Evolutionary conservation across 192 early-diverging fungal genomes (phyloP), one percentile per base, ranked within the genome.

Genomic region (Backusella circina): DNA sequence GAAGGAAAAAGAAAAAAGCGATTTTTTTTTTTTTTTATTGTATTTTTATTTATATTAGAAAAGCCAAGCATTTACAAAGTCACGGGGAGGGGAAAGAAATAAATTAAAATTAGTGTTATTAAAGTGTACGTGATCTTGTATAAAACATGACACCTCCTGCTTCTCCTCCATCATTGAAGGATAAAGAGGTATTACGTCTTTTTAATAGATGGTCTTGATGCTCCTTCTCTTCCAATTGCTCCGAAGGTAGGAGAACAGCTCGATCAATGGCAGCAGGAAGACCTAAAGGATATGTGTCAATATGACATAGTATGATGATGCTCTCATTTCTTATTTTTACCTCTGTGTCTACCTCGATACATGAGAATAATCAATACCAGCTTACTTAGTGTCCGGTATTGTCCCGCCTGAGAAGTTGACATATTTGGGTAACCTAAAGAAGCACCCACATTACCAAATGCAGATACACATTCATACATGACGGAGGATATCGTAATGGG

Each of bases 401-500:
- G 47, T 21, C 73, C 76, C 5, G 76, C 26, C 23, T 78, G 80
- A 41, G 80, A 82, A 7, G 54, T 54, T 26, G 39, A 57, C 23
- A 50, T 65, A 33, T 61, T 23, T 15, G 80, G 77, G 41, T 82
- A 82, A 38, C 80, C 80, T 35, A 65, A 16, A 0, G 73, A 73
- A 5, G 80, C 72, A 16, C 80, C 80, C 8, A 82, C 77, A 65
- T 77, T 82, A 44, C 75, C 80, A 75, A 78, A 82, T 21, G 76
- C 80, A 38, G 73, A 75, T 5, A 82, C 80, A 66, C 76, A 82
- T 69, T 82, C 80, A 38, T 82, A 82, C 13, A 82, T 78, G 15
- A 82, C 44, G 2, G 76, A 65, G n/a, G 26, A 68, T 4, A 82
- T 64, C 8, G 80, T 82, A 28, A 82, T 65, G 15, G 76, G 76